These are phyloP conservation scores for Trichophyton schoenleinii DNA, from an alignment of 2,329 filamentous ascomycete genomes.

Conservation along the genomic window DNA sequence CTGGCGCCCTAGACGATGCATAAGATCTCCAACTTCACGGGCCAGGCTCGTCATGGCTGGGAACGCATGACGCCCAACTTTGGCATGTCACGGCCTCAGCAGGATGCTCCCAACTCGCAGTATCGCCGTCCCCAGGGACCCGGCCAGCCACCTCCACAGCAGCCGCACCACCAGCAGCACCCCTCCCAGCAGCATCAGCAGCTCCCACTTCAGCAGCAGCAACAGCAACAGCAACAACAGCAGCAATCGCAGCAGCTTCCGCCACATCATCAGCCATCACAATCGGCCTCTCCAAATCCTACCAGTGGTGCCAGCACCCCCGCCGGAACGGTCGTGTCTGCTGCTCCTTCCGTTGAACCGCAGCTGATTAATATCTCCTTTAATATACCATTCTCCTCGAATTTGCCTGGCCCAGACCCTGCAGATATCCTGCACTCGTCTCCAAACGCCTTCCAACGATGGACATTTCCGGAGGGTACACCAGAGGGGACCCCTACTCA, in stretches of 20 bases:
- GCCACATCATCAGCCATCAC: not conserved
- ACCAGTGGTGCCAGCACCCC: constrained; percentile 49
- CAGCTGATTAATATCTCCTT: constrained; percentile 83
- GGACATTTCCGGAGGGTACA: constrained; percentile 83
- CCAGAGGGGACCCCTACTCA: constrained; percentile 73
- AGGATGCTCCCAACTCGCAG: constrained; percentile 41
- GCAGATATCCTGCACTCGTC: constrained; percentile 93
- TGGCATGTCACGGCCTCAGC: constrained; percentile 48
- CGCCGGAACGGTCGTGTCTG: constrained; percentile 47
- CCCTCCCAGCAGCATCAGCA: not conserved
- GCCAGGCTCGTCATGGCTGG: constrained; percentile 54
- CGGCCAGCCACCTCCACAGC: constrained; percentile 33
- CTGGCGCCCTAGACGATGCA: constrained; percentile 39
- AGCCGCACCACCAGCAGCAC: not conserved
- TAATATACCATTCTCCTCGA: constrained; percentile 92
- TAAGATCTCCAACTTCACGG: constrained; percentile 57
- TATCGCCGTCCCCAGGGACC: constrained; percentile 44
- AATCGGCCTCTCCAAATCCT: constrained; percentile 47
- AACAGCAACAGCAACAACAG: not conserved
- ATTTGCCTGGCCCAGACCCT: constrained; percentile 79
- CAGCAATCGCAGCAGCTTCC: not conserved
- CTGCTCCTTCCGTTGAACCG: constrained; percentile 57
- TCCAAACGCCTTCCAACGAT: constrained; percentile 71
- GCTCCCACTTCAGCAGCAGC: constrained; percentile 30
- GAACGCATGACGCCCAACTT: constrained; percentile 56